These are phyloP conservation scores for Epithemia pelagica DNA, from an alignment of 108 stramenopile species.

Conservation along the genomic window DNA sequence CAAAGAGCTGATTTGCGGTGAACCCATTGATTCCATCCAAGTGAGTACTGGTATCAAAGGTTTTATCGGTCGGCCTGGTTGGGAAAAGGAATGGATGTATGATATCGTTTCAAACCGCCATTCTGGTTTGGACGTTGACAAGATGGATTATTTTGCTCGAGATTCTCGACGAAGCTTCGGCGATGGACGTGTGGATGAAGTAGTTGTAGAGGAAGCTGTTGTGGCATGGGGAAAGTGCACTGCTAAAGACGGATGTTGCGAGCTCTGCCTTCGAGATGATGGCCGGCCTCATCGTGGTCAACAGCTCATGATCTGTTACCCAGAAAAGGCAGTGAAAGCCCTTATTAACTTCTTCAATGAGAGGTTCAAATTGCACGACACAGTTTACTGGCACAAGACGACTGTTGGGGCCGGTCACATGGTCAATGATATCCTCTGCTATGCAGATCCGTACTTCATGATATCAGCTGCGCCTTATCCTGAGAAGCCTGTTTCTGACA, in stretches of 20 bases:
- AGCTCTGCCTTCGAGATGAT: conserved; percentile 23
- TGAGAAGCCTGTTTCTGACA: not conserved
- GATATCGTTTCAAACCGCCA: conserved; percentile 88
- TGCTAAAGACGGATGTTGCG: conserved; percentile 39
- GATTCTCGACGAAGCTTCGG: conserved; percentile 47
- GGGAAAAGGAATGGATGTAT: conserved; percentile 76
- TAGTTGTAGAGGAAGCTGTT: conserved; percentile 58
- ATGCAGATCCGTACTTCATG: conserved; percentile 65
- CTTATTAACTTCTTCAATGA: conserved; percentile 65
- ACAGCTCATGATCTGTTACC: conserved; percentile 85
- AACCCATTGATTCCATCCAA: conserved; percentile 14
- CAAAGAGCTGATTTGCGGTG: conserved; percentile 48
- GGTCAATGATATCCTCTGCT: conserved; percentile 64
- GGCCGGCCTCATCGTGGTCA: conserved; percentile 11
- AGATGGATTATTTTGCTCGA: conserved; percentile 90
- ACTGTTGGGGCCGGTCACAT: conserved; percentile 57
- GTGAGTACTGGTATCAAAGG: conserved; percentile 7
- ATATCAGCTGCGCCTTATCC: conserved; percentile 6
- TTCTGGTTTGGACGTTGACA: conserved; percentile 89
- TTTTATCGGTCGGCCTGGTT: conserved; percentile 46
- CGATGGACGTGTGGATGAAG: conserved; percentile 35
- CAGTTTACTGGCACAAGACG: conserved; percentile 83
- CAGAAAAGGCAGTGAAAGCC: conserved; percentile 58
- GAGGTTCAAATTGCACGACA: conserved; percentile 63
- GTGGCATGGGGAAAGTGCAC: conserved; percentile 61